phyloP scores from a whole-genome alignment of 2,329 filamentous ascomycete species.

The Ascochyta clinopodiicola region DNA sequence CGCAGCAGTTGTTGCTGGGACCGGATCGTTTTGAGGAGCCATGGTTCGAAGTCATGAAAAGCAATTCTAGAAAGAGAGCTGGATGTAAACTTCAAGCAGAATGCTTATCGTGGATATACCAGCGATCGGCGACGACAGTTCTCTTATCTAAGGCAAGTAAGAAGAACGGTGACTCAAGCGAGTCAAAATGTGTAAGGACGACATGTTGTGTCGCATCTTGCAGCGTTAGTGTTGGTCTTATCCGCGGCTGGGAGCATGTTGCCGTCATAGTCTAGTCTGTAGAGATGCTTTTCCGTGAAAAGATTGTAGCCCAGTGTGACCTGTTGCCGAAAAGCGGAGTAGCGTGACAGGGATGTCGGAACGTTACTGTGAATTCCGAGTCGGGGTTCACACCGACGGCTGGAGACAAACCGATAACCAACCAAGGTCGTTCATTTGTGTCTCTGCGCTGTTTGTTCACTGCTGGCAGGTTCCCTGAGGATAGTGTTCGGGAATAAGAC shows the following conservation, averaged over 20 bases:
- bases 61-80: constrained; percentile 1
- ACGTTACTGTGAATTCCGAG: constrained; percentile 7
- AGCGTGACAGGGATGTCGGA: constrained; percentile 24
- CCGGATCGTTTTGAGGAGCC: constrained; percentile 31
- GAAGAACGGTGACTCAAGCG: constrained; percentile 9
- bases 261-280: constrained; percentile 26
- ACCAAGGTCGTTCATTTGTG: neutral
- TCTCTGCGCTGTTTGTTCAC: neutral
- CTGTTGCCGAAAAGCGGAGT: constrained; percentile 35
- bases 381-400: constrained; percentile 3
- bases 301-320: constrained; percentile 26
- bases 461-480: neutral
- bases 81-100: neutral
- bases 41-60: constrained; percentile 40
- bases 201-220: constrained; percentile 22
- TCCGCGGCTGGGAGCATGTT: constrained; percentile 21
- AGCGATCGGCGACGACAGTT: neutral
- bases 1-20: constrained; percentile 24
- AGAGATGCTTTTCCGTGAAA: constrained; percentile 41
- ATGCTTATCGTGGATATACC: neutral
- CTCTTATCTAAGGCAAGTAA: constrained; percentile 8
- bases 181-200: constrained; percentile 15
- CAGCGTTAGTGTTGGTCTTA: constrained; percentile 23
- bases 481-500: constrained; percentile 5
- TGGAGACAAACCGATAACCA: neutral